Base-by-base conservation (phyloP, 2,329 filamentous ascomycete genomes). In the Aspergillus uvarum region DNA sequence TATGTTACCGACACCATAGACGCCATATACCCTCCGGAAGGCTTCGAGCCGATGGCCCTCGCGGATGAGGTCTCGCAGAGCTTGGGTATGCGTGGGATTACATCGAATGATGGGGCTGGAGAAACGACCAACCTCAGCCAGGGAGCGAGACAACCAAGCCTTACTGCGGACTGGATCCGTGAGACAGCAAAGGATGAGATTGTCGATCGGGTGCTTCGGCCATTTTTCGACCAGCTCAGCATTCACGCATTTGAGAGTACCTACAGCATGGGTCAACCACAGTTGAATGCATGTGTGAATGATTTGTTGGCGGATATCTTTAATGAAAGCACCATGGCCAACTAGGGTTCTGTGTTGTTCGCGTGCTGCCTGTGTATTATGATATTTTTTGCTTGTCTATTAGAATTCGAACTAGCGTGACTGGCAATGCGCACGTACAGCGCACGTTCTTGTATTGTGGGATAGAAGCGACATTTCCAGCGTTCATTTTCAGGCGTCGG, bases 1-100 rank as follows among this genome's bases (percentile, higher is more conserved):
- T 99, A 96, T 75, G 88, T 99, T 58, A 96, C 92, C 1, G 95
- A 99, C 76, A 98, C 94, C 14, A 93, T 97, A 65, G 95, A 99
- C 69, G 93, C 95, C 1, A 90, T 99, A 35, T 96, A 99, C 76
- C 87, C 90, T 12, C 88, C 91, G 0, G 78, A 86, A 14, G 80
- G 82, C 54, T 89, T 88, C 77, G 83, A 87, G 61, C 84, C 91
- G 1, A 80, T 90, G 2, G 91, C 91, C 2, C 83, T 98, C 5
- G 89, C 90, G 0, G 95, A 98, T 68, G 90, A 95, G 69, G 82
- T 96, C 8, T 89, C 91, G 0, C 91, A 96, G 66, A 87, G 88
- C 58, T 81, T 96, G 1, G 86, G 87, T 14, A 80, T 80, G 54
- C 74, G 78, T 2, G 65, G 66, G n/a, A 59, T 65, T 24, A 59